Percentiles rank a stretch among this genome's conserved stretches.
phyloP scores from a whole-genome alignment of 1,284 basidiomycete genomes.

The Pascua sp. region DNA sequence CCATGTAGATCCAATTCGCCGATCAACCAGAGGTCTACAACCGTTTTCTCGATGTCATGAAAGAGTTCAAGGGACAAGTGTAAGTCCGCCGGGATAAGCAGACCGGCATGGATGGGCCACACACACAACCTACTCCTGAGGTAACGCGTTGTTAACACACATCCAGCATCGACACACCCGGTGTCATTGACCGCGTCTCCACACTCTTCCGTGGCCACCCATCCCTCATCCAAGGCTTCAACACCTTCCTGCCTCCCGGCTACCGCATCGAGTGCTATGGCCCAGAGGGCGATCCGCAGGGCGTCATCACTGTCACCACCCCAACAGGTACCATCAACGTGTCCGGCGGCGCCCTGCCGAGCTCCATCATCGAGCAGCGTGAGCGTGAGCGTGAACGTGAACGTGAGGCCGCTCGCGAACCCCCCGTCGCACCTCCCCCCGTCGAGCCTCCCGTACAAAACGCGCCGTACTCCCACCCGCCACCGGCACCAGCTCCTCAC shows the following conservation, averaged over 20 bases:
- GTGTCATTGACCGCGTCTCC: conserved; percentile 95
- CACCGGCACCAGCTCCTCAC: conserved; percentile 3
- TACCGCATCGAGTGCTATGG: conserved; percentile 85
- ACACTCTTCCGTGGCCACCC: conserved; percentile 92
- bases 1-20: conserved; percentile 66
- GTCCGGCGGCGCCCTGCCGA: conserved; percentile 47
- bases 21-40: conserved; percentile 96
- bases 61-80: conserved; percentile 95
- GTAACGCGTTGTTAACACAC: too few relatives aligned
- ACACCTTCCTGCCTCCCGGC: conserved; percentile 94
- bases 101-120: conserved; percentile 1
- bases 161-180: conserved; percentile 91
- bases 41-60: conserved; percentile 97
- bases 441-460: conserved; percentile 4
- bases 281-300: conserved; percentile 58
- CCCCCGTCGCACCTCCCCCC: conserved; percentile 7
- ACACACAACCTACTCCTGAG: too few relatives aligned
- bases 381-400: conserved; percentile 30
- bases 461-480: conserved; percentile 9
- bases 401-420: conserved; percentile 14
- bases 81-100: conserved; percentile 53
- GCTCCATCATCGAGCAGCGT: conserved; percentile 38
- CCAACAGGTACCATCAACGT: conserved; percentile 74
- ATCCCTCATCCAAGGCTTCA: conserved; percentile 94
- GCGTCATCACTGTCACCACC: conserved; percentile 91